phyloP scores from a whole-genome alignment of 495 filamentous ascomycete genomes.

The Xylaria longipes region DNA sequence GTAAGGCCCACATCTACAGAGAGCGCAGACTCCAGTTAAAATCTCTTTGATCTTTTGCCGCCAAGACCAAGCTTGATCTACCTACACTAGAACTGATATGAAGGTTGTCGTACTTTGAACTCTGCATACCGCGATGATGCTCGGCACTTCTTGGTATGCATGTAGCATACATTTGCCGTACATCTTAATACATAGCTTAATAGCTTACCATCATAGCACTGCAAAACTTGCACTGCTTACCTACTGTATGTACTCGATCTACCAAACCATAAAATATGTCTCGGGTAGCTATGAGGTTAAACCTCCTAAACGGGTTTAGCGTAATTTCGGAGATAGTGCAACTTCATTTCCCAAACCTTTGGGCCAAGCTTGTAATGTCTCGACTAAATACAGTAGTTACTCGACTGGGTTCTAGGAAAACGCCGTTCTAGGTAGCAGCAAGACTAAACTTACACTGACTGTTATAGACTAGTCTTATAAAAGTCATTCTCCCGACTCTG shows the following conservation, averaged over 20 bases:
- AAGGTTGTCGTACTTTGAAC: neutral
- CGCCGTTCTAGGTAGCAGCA: neutral
- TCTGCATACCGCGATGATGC: neutral
- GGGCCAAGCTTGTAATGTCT: neutral
- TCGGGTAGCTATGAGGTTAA: neutral
- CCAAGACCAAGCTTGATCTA: neutral
- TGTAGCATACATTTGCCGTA: neutral
- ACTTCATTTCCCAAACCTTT: slow-evolving; percentile 8
- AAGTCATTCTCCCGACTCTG: neutral
- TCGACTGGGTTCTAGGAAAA: neutral
- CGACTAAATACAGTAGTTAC: neutral
- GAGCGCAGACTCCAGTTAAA: neutral
- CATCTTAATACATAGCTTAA: neutral
- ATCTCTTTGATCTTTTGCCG: neutral
- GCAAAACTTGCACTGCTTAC: neutral
- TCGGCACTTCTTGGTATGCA: slow-evolving; percentile 4
- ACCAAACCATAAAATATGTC: neutral
- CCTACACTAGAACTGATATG: neutral
- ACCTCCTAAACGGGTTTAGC: neutral
- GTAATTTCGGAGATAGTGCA: too few species aligned
- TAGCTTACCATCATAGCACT: neutral
- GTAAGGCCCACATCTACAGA: neutral
- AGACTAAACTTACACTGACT: neutral
- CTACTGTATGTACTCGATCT: neutral
- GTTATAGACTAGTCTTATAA: neutral